These are phyloP conservation scores for Tilletia setariae DNA, from an alignment of 1,284 basidiomycete species.

Conservation along the genomic window DNA sequence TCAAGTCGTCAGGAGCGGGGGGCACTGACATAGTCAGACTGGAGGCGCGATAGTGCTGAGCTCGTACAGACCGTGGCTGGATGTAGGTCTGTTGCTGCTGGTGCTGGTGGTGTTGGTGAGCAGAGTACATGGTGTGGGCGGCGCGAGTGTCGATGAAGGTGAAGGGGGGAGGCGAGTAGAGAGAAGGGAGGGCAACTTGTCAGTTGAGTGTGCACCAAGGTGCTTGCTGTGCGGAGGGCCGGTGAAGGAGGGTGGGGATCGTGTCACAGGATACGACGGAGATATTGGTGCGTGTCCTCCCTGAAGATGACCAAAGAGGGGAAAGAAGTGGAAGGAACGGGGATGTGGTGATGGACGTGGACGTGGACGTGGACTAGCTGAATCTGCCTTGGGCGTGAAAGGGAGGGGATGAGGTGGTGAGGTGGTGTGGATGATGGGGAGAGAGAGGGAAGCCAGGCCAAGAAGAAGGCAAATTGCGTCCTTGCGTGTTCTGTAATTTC, in stretches of 20 bases:
- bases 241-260: background rate
- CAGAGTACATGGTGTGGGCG: background rate
- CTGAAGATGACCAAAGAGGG: too few species aligned
- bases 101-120: background rate
- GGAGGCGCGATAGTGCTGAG: background rate
- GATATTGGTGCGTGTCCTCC: too few species aligned
- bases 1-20: background rate
- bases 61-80: background rate
- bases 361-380: too few species aligned
- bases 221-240: background rate
- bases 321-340: too few species aligned
- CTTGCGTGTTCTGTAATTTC: too few species aligned
- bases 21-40: background rate
- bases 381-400: background rate
- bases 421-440: background rate
- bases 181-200: too few species aligned
- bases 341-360: too few species aligned
- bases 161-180: background rate
- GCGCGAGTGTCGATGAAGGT: background rate
- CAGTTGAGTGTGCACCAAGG: background rate
- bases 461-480: too few species aligned
- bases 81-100: slow-evolving; percentile 1
- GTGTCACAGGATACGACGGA: too few species aligned
- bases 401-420: background rate
- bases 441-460: background rate